Base-by-base conservation (phyloP, 1,284 basidiomycete genomes). In the Moesziomyces sp. region DNA sequence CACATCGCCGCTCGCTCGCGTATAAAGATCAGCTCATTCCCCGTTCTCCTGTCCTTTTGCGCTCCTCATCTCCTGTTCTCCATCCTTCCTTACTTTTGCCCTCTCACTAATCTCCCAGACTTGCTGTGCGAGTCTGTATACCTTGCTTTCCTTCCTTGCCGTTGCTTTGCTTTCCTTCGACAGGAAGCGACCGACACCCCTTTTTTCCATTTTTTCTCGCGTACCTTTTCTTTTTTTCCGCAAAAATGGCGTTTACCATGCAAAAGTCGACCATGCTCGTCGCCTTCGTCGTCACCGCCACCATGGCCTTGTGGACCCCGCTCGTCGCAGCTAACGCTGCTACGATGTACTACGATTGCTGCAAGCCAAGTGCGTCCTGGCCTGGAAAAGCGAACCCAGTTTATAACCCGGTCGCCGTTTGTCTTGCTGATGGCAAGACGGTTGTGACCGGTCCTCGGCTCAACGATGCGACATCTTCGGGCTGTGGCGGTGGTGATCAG, bases 311-410 rank as follows among this genome's bases (percentile, higher is more conserved):
- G 38, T 58, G 60, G 26, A 54, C 62, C 1, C 62, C 63, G 45
- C 43, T 24, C 46, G 62, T 58, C 4, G 28, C 50, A 24, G 45
- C 62, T 18, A 66, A 52, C 13, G 54, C 46, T 14, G 68, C 68
- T 5, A 72, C 69, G 9, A 72, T 72, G 69, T 72, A 72, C 50
- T 63, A 33, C 33, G 69, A 72, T 52, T 72, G 69, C 46, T 72
- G 69, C 35, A 66, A 66, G 24, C 58, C 52, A 46, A 8, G 16
- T 19, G 40, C 21, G 10, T 16, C 26, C 1, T 58, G 55, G 55
- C 35, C 18, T 10, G 57, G 30, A 4, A 69, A 67, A 21, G 69
- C 63, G 3, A 40, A 21, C 0, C 59, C 56, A 2, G 52, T 62
- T 3, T 63, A 66, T 49, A 58, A 54, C 19, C 56, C 69, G 0